Evolutionary conservation across 2,329 filamentous ascomycete genomes (phyloP).

Genomic region (Diaporthe australafricana): DNA sequence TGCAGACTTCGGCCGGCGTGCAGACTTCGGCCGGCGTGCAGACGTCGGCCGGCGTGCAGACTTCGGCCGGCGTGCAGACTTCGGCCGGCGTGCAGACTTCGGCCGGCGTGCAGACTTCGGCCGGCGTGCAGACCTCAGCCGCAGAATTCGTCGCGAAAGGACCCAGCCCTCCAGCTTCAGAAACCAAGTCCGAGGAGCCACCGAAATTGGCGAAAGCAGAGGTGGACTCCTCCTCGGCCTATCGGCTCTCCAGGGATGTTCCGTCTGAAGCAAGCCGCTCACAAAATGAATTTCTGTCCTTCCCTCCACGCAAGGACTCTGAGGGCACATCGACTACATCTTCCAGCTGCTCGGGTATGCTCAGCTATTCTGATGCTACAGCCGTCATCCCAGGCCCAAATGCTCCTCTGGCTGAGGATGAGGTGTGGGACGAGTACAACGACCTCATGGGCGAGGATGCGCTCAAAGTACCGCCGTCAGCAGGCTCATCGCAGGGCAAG

Average conservation of each 20-base stretch:
- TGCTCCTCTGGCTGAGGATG: slow-evolving; percentile 79
- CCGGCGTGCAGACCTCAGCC: slow-evolving; percentile 45
- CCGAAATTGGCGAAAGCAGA: slow-evolving; percentile 46
- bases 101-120: no score
- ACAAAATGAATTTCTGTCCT: slow-evolving; percentile 76
- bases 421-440: slow-evolving; percentile 95
- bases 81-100: no score
- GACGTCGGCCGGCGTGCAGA: no score
- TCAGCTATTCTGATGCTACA: slow-evolving; percentile 71
- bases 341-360: slow-evolving; percentile 75
- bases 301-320: slow-evolving; percentile 75
- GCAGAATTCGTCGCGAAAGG: slow-evolving; percentile 60
- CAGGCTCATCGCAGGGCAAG: slow-evolving; percentile 66
- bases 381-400: slow-evolving; percentile 73
- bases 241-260: slow-evolving; percentile 45
- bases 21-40: no score
- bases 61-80: no score
- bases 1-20: no score
- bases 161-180: slow-evolving; percentile 57
- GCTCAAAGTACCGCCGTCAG: slow-evolving; percentile 58
- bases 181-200: slow-evolving; percentile 51
- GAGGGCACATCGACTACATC: slow-evolving; percentile 66
- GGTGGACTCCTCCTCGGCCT: slow-evolving; percentile 46
- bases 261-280: slow-evolving; percentile 47
- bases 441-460: slow-evolving; percentile 80